A percentile compares a stretch with the other conserved stretches of the same genome.
phyloP scores from a whole-genome alignment of 1,284 basidiomycete genomes.

The Amylostereum chailletii region DNA sequence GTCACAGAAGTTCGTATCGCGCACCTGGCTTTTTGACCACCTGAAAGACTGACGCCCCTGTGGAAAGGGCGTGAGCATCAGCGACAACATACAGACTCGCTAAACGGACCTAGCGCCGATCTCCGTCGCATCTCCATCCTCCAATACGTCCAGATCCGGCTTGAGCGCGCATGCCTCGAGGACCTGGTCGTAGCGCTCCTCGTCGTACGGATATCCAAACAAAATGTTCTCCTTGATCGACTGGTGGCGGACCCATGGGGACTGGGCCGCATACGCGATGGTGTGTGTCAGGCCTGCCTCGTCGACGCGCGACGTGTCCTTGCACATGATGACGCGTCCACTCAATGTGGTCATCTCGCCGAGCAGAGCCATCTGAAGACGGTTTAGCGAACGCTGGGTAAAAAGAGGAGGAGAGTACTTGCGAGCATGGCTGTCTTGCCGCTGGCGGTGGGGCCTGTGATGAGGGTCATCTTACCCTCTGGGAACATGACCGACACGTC shows the following conservation, averaged over 20 bases:
- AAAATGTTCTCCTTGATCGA: slow-evolving; percentile 66
- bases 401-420: slow-evolving; percentile 17
- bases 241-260: slow-evolving; percentile 73
- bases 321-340: slow-evolving; percentile 53
- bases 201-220: slow-evolving; percentile 60
- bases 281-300: slow-evolving; percentile 59
- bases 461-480: slow-evolving; percentile 51
- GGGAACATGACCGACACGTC: slow-evolving; percentile 67
- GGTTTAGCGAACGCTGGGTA: slow-evolving; percentile 13
- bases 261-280: slow-evolving; percentile 80
- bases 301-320: slow-evolving; percentile 51
- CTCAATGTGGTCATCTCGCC: slow-evolving; percentile 52
- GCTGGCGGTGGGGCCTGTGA: slow-evolving; percentile 70
- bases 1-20: slow-evolving; percentile 5
- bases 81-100: slow-evolving; percentile 24
- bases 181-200: slow-evolving; percentile 56
- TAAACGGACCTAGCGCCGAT: slow-evolving; percentile 24
- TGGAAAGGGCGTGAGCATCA: neutral
- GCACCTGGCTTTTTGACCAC: slow-evolving; percentile 58
- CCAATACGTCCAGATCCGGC: slow-evolving; percentile 47
- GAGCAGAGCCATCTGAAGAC: slow-evolving; percentile 47
- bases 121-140: slow-evolving; percentile 31
- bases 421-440: slow-evolving; percentile 75
- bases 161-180: slow-evolving; percentile 65
- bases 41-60: slow-evolving; percentile 50